Evolutionary conservation across 2,329 filamentous ascomycete species (phyloP).

Genomic region (Pseudogymnoascus sp.): DNA sequence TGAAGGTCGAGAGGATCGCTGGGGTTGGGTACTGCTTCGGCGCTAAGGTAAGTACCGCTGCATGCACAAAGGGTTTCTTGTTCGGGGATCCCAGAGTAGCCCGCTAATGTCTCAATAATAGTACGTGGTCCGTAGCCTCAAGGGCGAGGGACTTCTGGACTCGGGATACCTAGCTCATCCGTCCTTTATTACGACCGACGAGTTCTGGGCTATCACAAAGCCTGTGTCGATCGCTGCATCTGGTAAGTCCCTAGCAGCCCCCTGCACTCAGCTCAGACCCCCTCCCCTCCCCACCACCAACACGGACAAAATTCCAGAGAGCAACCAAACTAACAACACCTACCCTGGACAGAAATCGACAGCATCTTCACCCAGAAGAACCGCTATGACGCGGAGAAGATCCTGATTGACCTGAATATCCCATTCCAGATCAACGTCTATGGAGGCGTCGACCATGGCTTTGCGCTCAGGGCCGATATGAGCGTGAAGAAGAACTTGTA

Average conservation of each 20-base stretch:
- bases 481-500: constrained; percentile 53
- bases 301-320: background rate
- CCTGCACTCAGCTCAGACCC: background rate
- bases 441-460: constrained; percentile 67
- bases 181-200: constrained; percentile 62
- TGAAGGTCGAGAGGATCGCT: constrained; percentile 53
- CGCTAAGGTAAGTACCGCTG: constrained; percentile 69
- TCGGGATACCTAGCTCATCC: constrained; percentile 70
- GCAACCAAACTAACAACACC: background rate
- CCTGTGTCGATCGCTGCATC: constrained; percentile 60
- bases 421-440: constrained; percentile 68
- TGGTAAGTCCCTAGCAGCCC: background rate
- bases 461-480: constrained; percentile 62
- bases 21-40: constrained; percentile 71
- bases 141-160: background rate
- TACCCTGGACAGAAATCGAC: constrained; percentile 49
- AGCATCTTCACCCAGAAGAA: constrained; percentile 57
- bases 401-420: constrained; percentile 49
- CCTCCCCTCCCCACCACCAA: background rate
- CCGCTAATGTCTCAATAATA: background rate
- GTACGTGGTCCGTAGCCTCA: background rate
- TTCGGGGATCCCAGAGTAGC: background rate
- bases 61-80: constrained; percentile 51
- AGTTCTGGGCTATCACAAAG: constrained; percentile 57
- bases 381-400: constrained; percentile 58